Percentiles rank a stretch among this genome's conserved stretches.
Evolutionary conservation across 2,329 filamentous ascomycete genomes (phyloP).

Genomic region (Drechslerella dactyloides): DNA sequence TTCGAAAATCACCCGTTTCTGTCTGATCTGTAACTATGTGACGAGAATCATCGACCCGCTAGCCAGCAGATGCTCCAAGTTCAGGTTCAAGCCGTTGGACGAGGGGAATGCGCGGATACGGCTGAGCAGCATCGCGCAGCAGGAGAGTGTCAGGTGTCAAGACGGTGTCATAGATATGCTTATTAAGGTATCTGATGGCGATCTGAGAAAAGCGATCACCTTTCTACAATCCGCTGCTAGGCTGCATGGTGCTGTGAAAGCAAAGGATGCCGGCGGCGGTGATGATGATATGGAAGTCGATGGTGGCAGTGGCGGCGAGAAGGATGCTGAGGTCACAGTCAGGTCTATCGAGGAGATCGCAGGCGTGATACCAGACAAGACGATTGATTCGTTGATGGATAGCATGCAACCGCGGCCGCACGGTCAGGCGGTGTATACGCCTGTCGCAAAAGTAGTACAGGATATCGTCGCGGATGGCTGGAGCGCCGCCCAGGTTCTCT

Average conservation of each 20-base stretch:
- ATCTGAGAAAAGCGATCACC: constrained; percentile 94
- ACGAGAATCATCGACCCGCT: constrained; percentile 97
- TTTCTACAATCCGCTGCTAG: constrained; percentile 93
- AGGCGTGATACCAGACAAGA: constrained; percentile 81
- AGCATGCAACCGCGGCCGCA: constrained; percentile 76
- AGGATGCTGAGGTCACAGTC: constrained; percentile 70
- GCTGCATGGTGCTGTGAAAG: constrained; percentile 72
- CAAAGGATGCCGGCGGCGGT: constrained; percentile 63
- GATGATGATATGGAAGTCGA: constrained; percentile 67
- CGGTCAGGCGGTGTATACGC: constrained; percentile 67
- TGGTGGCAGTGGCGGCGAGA: constrained; percentile 57
- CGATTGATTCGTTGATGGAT: constrained; percentile 72
- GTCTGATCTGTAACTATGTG: constrained; percentile 97
- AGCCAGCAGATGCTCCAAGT: constrained; percentile 92
- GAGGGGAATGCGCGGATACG: constrained; percentile 80
- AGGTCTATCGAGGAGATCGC: constrained; percentile 91
- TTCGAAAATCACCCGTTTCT: constrained; percentile 93
- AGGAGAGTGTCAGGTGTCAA: constrained; percentile 78
- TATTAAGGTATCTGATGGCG: constrained; percentile 87
- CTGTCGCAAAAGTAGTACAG: constrained; percentile 79
- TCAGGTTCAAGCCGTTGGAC: constrained; percentile 95
- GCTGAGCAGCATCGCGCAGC: constrained; percentile 78
- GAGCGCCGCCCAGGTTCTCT: constrained; percentile 87
- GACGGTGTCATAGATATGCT: constrained; percentile 81
- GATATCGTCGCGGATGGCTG: constrained; percentile 95